Percentiles rank a stretch among this genome's conserved stretches.
Conservation (phyloP, 2,329 filamentous ascomycete species). For the Beauveria asiatica region DNA sequence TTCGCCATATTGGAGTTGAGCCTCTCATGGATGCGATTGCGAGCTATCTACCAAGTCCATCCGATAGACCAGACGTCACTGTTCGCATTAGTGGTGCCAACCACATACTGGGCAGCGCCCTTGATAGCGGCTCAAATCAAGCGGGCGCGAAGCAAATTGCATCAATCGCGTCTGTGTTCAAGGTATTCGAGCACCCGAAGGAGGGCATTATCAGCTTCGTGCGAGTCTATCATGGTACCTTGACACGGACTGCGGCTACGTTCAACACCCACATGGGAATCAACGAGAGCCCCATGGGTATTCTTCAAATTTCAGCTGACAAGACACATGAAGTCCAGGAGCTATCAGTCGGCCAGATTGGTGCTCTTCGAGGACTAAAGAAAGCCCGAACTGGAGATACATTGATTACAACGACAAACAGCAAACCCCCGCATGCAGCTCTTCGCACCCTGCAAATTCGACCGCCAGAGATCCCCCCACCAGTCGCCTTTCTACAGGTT, state of each 20-base stretch:
- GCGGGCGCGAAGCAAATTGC: slow-evolving; percentile 25
- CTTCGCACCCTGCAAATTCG: slow-evolving; percentile 72
- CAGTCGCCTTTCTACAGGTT: slow-evolving; percentile 93
- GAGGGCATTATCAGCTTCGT: slow-evolving; percentile 87
- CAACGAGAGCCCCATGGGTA: slow-evolving; percentile 70
- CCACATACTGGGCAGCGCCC: slow-evolving; percentile 26
- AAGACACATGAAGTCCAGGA: slow-evolving; percentile 77
- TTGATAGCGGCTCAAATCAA: slow-evolving; percentile 31
- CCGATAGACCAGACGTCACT: slow-evolving; percentile 70
- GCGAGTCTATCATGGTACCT: slow-evolving; percentile 76
- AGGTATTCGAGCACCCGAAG: slow-evolving; percentile 81
- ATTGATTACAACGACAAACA: slow-evolving; percentile 61
- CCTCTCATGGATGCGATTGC: slow-evolving; percentile 82
- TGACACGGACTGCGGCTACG: slow-evolving; percentile 64
- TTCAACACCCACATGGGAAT: slow-evolving; percentile 81
- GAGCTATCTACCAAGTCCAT: slow-evolving; percentile 77
- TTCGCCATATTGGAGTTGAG: slow-evolving; percentile 89
- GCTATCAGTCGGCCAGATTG: slow-evolving; percentile 82
- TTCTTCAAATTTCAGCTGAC: slow-evolving; percentile 83
- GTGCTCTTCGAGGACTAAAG: slow-evolving; percentile 84
- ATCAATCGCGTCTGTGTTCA: slow-evolving; percentile 69
- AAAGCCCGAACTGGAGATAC: slow-evolving; percentile 92
- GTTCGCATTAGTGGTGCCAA: slow-evolving; percentile 58
- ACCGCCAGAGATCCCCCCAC: slow-evolving; percentile 81
- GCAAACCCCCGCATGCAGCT: slow-evolving; percentile 55